A percentile compares a stretch with the other conserved stretches of the same genome.
phyloP scores from a whole-genome alignment of 306 rosid species.

The Acacia acuminata region DNA sequence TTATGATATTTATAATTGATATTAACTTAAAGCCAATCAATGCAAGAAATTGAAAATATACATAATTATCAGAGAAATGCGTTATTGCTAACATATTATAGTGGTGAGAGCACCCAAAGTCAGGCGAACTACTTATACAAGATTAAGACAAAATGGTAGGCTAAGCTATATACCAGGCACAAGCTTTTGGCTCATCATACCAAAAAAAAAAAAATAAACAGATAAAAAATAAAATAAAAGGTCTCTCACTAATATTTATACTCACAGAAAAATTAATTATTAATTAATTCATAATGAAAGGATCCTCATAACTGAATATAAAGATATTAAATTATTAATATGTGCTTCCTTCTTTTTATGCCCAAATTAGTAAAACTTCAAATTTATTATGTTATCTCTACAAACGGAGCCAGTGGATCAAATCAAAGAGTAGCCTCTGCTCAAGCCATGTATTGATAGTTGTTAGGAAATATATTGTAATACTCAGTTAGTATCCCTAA shows the following conservation, averaged over 20 bases:
- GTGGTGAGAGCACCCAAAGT: not conserved
- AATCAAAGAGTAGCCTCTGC: not conserved
- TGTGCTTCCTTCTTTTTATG: not conserved
- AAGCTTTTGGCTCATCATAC: not conserved
- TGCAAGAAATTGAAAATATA: not conserved
- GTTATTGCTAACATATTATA: not conserved
- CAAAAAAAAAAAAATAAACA: not conserved
- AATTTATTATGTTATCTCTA: not conserved
- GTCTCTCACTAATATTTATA: not conserved
- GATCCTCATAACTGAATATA: not conserved
- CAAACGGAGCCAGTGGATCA: not conserved
- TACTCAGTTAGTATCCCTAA: too few species aligned
- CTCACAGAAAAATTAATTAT: not conserved
- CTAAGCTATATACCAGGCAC: not conserved
- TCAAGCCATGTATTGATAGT: not conserved
- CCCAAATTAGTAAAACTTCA: slow-evolving; percentile 7
- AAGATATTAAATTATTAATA: not conserved
- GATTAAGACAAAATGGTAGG: not conserved
- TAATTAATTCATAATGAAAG: not conserved
- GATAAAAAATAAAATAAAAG: too few species aligned
- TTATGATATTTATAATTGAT: not conserved
- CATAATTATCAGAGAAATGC: not conserved
- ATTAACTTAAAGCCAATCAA: slow-evolving; percentile 4
- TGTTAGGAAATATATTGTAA: too few species aligned
- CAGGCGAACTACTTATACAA: not conserved